Percentiles rank a stretch among this genome's conserved stretches.
These are phyloP conservation scores for Meredithiella fracta DNA, from an alignment of 2,329 filamentous ascomycete species.

Conservation along the genomic window DNA sequence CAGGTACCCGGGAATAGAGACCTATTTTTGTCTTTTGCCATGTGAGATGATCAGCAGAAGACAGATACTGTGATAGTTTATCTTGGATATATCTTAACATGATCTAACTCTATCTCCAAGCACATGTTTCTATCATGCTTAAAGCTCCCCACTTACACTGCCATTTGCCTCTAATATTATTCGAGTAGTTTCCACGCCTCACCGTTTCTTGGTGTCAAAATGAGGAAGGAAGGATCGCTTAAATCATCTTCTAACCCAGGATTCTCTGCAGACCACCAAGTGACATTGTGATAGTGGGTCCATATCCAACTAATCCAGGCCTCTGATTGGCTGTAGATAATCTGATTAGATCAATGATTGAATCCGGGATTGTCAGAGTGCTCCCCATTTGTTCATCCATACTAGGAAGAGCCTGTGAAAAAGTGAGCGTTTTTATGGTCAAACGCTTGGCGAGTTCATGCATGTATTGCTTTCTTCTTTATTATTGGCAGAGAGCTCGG, in stretches of 20 bases:
- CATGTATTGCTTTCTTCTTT: too few species aligned
- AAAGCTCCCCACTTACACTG: too few species aligned
- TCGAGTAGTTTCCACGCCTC: too few species aligned
- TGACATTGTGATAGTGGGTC: neutral
- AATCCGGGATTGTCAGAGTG: neutral
- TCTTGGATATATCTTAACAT: too few species aligned
- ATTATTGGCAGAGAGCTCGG: neutral
- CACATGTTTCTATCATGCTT: too few species aligned
- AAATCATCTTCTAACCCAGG: neutral
- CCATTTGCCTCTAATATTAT: too few species aligned
- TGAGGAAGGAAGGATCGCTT: neutral
- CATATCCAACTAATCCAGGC: neutral
- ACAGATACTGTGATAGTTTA: too few species aligned
- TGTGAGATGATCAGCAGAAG: too few species aligned
- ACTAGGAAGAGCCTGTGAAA: neutral
- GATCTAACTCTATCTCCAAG: too few species aligned
- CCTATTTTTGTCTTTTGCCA: too few species aligned
- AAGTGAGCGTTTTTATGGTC: neutral
- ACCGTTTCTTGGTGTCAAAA: too few species aligned
- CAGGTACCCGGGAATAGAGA: too few species aligned
- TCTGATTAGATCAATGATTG: constrained; percentile 10
- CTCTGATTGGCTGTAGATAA: constrained; percentile 10
- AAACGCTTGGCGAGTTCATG: neutral
- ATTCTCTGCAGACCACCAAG: neutral
- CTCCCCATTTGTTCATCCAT: neutral